Percentiles rank a stretch among this genome's conserved stretches.
These are phyloP conservation scores for Umbilicus rupestris DNA, from an alignment of 164 flowering plant genomes.

Conservation along the genomic window DNA sequence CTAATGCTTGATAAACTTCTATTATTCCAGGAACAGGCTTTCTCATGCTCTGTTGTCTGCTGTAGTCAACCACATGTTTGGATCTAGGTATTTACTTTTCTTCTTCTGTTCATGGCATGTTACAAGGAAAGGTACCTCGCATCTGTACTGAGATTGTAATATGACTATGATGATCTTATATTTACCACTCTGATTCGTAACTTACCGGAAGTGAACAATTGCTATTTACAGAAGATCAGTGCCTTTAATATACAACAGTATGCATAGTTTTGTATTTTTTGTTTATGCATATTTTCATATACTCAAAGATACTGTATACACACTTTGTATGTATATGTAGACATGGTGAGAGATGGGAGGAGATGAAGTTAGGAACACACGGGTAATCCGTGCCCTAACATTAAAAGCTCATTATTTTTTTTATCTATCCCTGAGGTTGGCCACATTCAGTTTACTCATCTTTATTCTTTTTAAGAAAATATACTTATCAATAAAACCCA, in stretches of 20 bases:
- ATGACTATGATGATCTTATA: background rate
- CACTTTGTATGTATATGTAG: background rate
- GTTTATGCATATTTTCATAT: no score
- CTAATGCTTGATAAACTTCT: background rate
- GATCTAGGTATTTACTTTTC: background rate
- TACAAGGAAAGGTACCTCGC: background rate
- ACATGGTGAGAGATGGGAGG: background rate
- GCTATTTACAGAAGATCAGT: no score
- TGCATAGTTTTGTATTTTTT: no score
- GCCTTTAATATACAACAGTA: background rate
- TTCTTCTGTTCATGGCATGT: background rate
- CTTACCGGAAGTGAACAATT: background rate
- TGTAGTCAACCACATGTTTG: background rate
- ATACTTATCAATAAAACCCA: background rate
- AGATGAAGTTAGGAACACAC: background rate
- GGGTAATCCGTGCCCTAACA: slow-evolving; percentile 7
- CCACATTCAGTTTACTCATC: background rate
- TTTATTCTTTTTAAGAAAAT: background rate
- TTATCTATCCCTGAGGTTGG: slow-evolving; percentile 3
- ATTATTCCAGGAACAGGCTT: background rate
- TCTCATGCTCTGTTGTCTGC: background rate
- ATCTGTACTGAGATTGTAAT: background rate
- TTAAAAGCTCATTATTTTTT: background rate
- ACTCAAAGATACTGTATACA: background rate
- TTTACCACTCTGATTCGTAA: background rate